Evolutionary conservation across 768 basidiomycete species (phyloP), one percentile per base, ranked within the genome.

Genomic region (Mycena leptocephala): DNA sequence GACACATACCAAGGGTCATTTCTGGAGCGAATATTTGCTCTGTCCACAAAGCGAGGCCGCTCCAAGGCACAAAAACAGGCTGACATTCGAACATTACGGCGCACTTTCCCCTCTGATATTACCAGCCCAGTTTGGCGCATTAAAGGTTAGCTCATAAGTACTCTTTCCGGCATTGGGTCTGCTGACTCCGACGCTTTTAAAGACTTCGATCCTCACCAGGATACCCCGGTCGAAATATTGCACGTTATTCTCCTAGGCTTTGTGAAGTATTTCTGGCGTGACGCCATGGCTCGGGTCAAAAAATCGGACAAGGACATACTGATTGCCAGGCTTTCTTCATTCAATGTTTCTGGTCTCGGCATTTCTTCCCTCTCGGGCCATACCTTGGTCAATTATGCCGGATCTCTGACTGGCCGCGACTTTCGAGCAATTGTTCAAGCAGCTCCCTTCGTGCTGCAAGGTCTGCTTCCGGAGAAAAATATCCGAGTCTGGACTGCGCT

Each of bases 231-330:
- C 0, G 87, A 89, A 71, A 86, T 89, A 26, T 80, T 89, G 0
- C 89, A 90, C 75, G 85, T 86, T 5, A 79, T 89, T 30, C 80
- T 90, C 0, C 84, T 89, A 1, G 88, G 89, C 0, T 84, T 89
- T 78, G 83, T 90, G 59, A 90, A 90, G 59, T 90, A 90, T 72
- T 83, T 88, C 33, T 90, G 89, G 89, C 82, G 85, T 0, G 88
- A 90, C 78, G 79, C 81, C 0, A 73, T 86, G 13, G 76, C 79
- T 28, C 77, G 77, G 22, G 33, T 82, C 30, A 81, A 81, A 14
- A 80, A 83, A 24, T 48, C 69, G 0, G 61, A 82, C 37, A 86
- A 86, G 62, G 66, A 77, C 8, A 37, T 80, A 11, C 78, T 89
- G 0, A 79, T 76, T 0, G 64, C 76, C 6, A 81, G 86, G 0